Evolutionary conservation across 495 filamentous ascomycete species (phyloP).

Genomic region (Aspergillus sclerotioniger): DNA sequence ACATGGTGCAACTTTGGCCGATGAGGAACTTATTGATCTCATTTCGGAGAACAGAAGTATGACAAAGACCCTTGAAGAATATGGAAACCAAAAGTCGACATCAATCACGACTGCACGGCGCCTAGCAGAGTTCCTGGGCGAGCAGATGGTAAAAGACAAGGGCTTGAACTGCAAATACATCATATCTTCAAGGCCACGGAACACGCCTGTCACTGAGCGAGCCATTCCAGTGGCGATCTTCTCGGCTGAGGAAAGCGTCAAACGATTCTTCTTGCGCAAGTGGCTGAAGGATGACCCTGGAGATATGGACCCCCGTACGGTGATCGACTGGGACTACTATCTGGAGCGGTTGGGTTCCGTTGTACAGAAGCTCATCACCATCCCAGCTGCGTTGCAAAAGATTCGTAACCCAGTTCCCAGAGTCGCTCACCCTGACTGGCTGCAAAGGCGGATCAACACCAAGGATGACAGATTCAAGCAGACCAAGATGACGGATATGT

Average conservation of each 20-base stretch:
- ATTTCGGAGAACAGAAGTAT: slow-evolving; percentile 99
- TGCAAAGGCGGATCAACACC: slow-evolving; percentile 86
- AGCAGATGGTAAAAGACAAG: slow-evolving; percentile 99
- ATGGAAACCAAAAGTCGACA: slow-evolving; percentile 91
- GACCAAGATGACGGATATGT: slow-evolving; percentile 96
- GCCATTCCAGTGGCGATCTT: slow-evolving; percentile 97
- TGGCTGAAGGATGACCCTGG: slow-evolving; percentile 94
- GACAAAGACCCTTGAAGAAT: slow-evolving; percentile 94
- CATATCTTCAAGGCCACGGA: slow-evolving; percentile 82
- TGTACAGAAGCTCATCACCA: slow-evolving; percentile 98
- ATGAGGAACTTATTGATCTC: slow-evolving; percentile 96
- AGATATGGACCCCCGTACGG: slow-evolving; percentile 82
- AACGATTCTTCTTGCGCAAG: slow-evolving; percentile 85
- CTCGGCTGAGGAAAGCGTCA: slow-evolving; percentile 83
- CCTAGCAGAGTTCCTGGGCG: slow-evolving; percentile 91
- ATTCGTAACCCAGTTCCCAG: slow-evolving; percentile 90
- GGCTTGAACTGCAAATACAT: slow-evolving; percentile 99
- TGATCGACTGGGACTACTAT: slow-evolving; percentile 98
- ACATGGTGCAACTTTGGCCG: slow-evolving; percentile 81
- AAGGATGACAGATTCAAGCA: slow-evolving; percentile 98
- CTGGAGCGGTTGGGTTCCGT: slow-evolving; percentile 91
- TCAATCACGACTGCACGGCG: slow-evolving; percentile 98
- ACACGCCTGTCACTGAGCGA: slow-evolving; percentile 90
- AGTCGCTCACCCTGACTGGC: slow-evolving; percentile 93
- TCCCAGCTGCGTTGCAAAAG: slow-evolving; percentile 94